Percentiles rank a stretch among this genome's conserved stretches.
These are phyloP conservation scores for Thelonectria olida DNA, from an alignment of 2,329 filamentous ascomycete genomes.

Conservation along the genomic window DNA sequence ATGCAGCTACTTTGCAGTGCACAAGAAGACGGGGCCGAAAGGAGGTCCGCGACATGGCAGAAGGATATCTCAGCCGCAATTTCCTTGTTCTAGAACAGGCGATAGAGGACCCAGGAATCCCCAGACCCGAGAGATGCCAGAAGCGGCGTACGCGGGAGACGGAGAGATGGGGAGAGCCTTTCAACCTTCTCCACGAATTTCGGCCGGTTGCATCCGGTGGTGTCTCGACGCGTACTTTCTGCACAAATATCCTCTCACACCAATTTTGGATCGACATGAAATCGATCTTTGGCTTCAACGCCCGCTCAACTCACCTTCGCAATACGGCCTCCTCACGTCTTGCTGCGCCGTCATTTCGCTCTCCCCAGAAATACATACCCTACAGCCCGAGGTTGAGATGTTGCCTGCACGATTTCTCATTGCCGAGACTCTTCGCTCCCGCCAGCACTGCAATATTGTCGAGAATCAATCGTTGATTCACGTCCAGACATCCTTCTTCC, in stretches of 20 bases:
- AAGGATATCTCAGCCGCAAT: not conserved
- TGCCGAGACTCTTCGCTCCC: constrained; percentile 39
- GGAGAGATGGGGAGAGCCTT: not conserved
- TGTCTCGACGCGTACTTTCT: constrained; percentile 45
- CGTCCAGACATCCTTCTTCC: constrained; percentile 46
- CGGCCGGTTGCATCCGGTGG: constrained; percentile 26
- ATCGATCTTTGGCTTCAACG: constrained; percentile 28
- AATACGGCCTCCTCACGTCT: constrained; percentile 40
- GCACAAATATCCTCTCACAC: constrained; percentile 47
- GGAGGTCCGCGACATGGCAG: constrained; percentile 25
- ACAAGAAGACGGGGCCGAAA: constrained; percentile 45
- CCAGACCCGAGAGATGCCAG: no score
- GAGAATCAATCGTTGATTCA: constrained; percentile 40
- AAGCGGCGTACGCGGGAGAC: no score
- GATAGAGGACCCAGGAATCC: not conserved
- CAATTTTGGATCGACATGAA: constrained; percentile 39
- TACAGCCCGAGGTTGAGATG: constrained; percentile 3
- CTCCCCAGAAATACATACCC: constrained; percentile 40
- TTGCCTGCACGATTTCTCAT: constrained; percentile 38
- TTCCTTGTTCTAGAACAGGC: not conserved
- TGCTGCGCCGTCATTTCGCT: constrained; percentile 42
- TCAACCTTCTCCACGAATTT: not conserved
- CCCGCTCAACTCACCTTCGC: constrained; percentile 26
- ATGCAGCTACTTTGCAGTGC: constrained; percentile 44
- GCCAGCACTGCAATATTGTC: constrained; percentile 34